phyloP scores from a whole-genome alignment of 2,329 filamentous ascomycete genomes.

The Amauroascus verrucosus region DNA sequence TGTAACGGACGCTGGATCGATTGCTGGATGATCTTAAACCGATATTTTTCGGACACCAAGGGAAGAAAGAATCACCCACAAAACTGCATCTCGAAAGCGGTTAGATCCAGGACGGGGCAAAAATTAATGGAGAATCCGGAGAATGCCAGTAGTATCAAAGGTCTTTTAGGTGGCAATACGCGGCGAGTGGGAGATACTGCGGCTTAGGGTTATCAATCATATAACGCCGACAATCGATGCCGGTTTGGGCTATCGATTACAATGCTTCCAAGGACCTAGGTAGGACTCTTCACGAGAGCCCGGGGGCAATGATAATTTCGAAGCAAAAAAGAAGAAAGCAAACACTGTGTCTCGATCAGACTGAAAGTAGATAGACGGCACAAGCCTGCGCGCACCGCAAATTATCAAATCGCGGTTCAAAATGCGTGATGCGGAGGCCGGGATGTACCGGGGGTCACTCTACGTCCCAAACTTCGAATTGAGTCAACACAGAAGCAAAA shows the following conservation, averaged over 20 bases:
- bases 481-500: neutral
- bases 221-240: neutral
- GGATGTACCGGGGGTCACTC: neutral
- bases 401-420: neutral
- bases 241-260: neutral
- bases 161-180: neutral
- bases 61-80: neutral
- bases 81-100: conserved; percentile 5
- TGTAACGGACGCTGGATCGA: neutral
- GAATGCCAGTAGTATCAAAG: neutral
- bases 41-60: neutral
- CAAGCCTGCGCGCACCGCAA: neutral
- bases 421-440: neutral
- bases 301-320: neutral
- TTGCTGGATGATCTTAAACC: neutral
- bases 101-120: neutral
- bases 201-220: neutral
- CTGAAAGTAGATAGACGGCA: neutral
- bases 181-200: neutral
- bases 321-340: neutral
- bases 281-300: neutral
- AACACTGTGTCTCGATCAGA: neutral
- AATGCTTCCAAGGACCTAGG: neutral
- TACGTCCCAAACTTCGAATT: neutral
- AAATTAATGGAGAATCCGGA: neutral